Evolutionary conservation across 305 asterid species (phyloP).

Genomic region (Fraxinus paxiana): DNA sequence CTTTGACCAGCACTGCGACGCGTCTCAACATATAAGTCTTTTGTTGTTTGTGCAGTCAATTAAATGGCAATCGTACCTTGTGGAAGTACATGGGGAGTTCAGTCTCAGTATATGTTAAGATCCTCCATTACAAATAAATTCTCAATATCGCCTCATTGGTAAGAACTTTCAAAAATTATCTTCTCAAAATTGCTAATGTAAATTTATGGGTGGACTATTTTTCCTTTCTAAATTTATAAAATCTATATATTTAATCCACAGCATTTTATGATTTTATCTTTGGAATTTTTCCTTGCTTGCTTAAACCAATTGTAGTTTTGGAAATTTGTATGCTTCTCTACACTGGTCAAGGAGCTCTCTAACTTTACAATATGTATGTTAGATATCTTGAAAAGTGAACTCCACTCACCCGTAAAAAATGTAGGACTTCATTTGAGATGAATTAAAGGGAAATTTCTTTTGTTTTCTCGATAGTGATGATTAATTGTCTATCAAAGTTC

Average conservation of each 20-base stretch:
- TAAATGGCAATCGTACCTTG: slow-evolving; percentile 86
- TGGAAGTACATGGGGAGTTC: slow-evolving; percentile 85
- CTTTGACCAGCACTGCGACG: neutral
- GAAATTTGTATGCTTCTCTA: slow-evolving; percentile 4
- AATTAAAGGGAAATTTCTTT: neutral
- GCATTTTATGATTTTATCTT: neutral
- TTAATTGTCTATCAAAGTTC: neutral
- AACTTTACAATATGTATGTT: neutral
- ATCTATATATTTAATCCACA: neutral
- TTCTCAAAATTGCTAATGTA: slow-evolving; percentile 12
- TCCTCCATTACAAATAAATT: slow-evolving; percentile 39
- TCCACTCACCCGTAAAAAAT: neutral
- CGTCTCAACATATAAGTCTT: neutral
- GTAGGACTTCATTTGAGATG: neutral
- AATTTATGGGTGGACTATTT: neutral
- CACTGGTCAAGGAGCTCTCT: neutral
- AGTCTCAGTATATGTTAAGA: slow-evolving; percentile 52
- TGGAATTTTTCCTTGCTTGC: neutral
- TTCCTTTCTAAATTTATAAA: neutral
- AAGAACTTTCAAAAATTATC: slow-evolving; percentile 15
- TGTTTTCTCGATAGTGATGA: neutral
- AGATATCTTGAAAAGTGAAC: neutral
- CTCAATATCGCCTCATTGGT: slow-evolving; percentile 44
- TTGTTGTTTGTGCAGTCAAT: slow-evolving; percentile 27
- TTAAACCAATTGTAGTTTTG: slow-evolving; percentile 9